These are phyloP conservation scores for Stachybotrys elegans DNA, from an alignment of 2,329 filamentous ascomycete genomes.

Conservation along the genomic window DNA sequence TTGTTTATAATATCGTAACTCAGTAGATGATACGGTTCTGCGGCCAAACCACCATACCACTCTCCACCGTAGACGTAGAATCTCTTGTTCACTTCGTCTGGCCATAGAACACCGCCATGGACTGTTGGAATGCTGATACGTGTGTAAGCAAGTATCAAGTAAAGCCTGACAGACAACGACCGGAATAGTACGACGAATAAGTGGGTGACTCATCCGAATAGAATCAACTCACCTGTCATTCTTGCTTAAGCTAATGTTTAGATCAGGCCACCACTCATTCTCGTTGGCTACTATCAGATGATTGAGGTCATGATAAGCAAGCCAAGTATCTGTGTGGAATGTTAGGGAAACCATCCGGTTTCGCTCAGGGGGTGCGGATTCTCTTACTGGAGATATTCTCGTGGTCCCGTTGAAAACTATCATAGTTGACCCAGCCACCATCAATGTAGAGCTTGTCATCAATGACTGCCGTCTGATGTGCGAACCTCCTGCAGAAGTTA, in stretches of 20 bases:
- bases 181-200: not conserved
- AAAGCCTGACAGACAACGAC: not conserved
- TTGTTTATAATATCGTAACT: slow-evolving; percentile 50
- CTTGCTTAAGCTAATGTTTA: slow-evolving; percentile 1
- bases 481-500: slow-evolving; percentile 46
- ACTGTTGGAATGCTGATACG: slow-evolving; percentile 37
- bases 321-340: slow-evolving; percentile 1
- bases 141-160: not conserved
- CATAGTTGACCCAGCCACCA: slow-evolving; percentile 51
- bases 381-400: slow-evolving; percentile 49
- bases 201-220: not conserved
- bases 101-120: slow-evolving; percentile 44
- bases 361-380: too few species aligned
- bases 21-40: slow-evolving; percentile 29
- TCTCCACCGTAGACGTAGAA: slow-evolving; percentile 58
- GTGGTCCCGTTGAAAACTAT: slow-evolving; percentile 37
- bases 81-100: slow-evolving; percentile 53
- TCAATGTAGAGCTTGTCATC: slow-evolving; percentile 55
- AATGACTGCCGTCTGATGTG: slow-evolving; percentile 54
- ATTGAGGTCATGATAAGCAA: slow-evolving; percentile 3
- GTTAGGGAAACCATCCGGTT: too few species aligned
- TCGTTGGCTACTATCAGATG: not conserved
- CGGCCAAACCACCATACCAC: slow-evolving; percentile 29
- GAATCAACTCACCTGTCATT: slow-evolving; percentile 1
- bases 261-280: not conserved